Evolutionary conservation across 23 red algal genomes (phyloP).

Genomic region (Gracilaria gracilis): DNA sequence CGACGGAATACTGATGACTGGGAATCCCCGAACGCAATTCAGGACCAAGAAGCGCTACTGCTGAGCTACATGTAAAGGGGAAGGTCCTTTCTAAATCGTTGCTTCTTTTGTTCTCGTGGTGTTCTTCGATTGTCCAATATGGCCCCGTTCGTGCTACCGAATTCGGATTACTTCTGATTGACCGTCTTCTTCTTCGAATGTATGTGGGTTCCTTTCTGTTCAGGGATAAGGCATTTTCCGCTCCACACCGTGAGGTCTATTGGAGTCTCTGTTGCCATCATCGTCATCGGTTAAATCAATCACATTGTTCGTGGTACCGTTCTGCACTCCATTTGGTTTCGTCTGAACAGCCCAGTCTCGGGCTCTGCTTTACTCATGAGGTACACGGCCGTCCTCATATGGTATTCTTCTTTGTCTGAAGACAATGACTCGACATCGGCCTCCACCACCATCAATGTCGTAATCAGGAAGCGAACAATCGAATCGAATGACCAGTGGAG

Average conservation of each 20-base stretch:
- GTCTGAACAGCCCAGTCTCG: background rate
- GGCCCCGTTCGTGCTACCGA: background rate
- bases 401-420: slow-evolving; percentile 46
- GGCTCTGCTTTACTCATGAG: background rate
- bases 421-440: slow-evolving; percentile 65
- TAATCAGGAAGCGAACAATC: slow-evolving; percentile 59
- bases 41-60: slow-evolving; percentile 24
- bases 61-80: background rate
- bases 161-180: slow-evolving; percentile 1
- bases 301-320: background rate
- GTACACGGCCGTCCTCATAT: background rate
- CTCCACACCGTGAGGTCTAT: background rate
- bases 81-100: background rate
- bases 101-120: background rate
- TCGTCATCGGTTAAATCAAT: slow-evolving; percentile 33
- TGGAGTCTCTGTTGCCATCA: background rate
- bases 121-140: background rate
- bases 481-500: slow-evolving; percentile 64
- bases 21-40: background rate
- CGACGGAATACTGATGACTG: slow-evolving; percentile 39
- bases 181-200: background rate
- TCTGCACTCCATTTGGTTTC: background rate
- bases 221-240: background rate
- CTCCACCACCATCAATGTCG: slow-evolving; percentile 63
- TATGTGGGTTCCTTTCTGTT: background rate